These are phyloP conservation scores for Fusarium abutilonis DNA, from an alignment of 2,329 filamentous ascomycete genomes.

Conservation along the genomic window DNA sequence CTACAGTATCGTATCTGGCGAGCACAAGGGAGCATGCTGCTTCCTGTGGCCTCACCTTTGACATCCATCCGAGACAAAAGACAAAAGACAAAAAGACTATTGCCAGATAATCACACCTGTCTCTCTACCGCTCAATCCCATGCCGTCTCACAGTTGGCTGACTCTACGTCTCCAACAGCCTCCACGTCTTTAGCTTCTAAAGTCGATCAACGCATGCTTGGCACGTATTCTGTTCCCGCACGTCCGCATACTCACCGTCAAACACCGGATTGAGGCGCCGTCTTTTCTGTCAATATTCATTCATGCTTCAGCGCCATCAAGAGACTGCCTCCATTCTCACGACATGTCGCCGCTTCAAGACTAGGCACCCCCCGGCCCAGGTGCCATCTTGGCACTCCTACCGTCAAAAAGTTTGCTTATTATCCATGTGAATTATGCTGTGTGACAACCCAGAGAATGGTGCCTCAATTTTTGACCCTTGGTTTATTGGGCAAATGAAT, in stretches of 20 bases:
- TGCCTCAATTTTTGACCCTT: conserved; percentile 24
- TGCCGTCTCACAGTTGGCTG: conserved; percentile 16
- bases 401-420: conserved; percentile 32
- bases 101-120: conserved; percentile 36
- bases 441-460: conserved; percentile 34
- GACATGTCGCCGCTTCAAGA: conserved; percentile 8
- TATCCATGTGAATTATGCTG: conserved; percentile 23
- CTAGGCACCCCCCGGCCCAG: conserved; percentile 18
- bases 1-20: conserved; percentile 22
- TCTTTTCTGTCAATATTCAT: conserved; percentile 27
- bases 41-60: conserved; percentile 19
- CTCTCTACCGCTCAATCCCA: conserved; percentile 28
- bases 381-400: conserved; percentile 25
- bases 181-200: conserved; percentile 24
- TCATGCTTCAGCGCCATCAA: conserved; percentile 17
- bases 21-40: conserved; percentile 29
- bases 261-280: conserved; percentile 35
- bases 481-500: conserved; percentile 25
- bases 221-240: conserved; percentile 24
- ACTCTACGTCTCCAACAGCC: conserved; percentile 21
- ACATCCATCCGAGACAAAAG: conserved; percentile 21
- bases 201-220: conserved; percentile 25
- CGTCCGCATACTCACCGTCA: conserved; percentile 23
- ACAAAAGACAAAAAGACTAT: conserved; percentile 35
- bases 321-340: conserved; percentile 9